Base-by-base conservation (phyloP, 108 stramenopile species). In the Cyclostephanos invisitatus region DNA sequence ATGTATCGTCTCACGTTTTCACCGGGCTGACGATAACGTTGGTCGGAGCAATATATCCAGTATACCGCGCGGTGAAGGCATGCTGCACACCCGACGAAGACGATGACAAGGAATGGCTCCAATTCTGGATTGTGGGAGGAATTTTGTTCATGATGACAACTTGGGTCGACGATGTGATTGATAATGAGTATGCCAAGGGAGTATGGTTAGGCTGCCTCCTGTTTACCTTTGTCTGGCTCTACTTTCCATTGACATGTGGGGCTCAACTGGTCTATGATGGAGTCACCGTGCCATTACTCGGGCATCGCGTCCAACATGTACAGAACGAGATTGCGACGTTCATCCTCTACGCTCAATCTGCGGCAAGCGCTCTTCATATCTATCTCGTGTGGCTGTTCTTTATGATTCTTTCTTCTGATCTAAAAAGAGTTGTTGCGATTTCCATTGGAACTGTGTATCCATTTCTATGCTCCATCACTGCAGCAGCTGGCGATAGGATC, bases 211-310 rank as follows among this genome's bases (percentile, higher is more conserved):
- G 63, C 6, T 38, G 63, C 20, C 42, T 72, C 5, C 50, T 72
- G 29, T 77, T 77, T 59, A 2, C 29, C 58, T 87, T 69, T 22
- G 46, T 83, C 22, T 87, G 86, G 86, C 61, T 87, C 6, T 72
- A 73, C 27, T 74, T 85, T 5, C 86, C 86, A 7, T 65, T 66
- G 47, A 87, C 86, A 0, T 65, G 75, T 53, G 86, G 86, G 24
- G 73, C 84, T 20, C 36, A 35, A 6, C 17, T 87, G 18, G 32
- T 78, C 17, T 78, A 74, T 18, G 72, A 78, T 3, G 68, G 73
- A 6, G 54, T 87, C 61, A 85, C 83, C 18, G 63, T 62, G 55
- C 84, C 83, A 5, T 67, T 72, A n/a, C 64, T 85, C 20, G 77
- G 76, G 62, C 83, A 83, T 0, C 21, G 47, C 3, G 21, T 84